Evolutionary conservation across 148 eudicot species (phyloP).

Genomic region (Rhododendron vialii): DNA sequence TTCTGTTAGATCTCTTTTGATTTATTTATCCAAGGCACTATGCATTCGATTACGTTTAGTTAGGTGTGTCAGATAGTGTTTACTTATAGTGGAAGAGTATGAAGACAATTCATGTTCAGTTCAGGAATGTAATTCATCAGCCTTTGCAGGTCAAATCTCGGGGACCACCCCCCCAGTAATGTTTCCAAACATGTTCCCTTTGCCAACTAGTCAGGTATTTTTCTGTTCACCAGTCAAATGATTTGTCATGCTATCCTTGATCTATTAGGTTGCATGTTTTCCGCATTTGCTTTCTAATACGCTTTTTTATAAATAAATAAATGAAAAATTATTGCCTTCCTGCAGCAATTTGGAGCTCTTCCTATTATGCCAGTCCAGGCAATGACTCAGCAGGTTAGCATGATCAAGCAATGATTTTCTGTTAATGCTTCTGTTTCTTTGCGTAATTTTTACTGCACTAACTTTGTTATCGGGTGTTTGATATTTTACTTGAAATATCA

Average conservation of each 20-base stretch:
- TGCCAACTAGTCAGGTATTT: conserved; percentile 60
- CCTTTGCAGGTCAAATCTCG: conserved; percentile 63
- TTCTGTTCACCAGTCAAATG: not conserved
- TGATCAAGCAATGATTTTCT: not conserved
- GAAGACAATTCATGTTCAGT: not conserved
- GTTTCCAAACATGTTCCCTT: conserved; percentile 68
- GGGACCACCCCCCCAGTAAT: conserved; percentile 51
- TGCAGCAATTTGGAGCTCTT: conserved; percentile 61
- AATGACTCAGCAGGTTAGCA: conserved; percentile 95
- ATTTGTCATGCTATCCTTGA: not conserved
- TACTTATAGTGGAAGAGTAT: not conserved
- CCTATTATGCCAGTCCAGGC: conserved; percentile 96
- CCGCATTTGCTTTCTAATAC: not conserved
- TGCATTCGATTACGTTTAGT: conserved; percentile 4
- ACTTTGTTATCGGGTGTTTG: not conserved
- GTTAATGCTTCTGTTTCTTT: not conserved
- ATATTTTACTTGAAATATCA: not conserved
- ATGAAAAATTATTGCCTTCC: not conserved
- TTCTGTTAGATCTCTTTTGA: conserved; percentile 22
- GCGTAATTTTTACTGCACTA: not conserved
- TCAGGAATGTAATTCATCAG: conserved; percentile 18
- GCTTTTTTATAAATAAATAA: not conserved
- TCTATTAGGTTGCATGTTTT: not conserved
- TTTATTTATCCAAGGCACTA: conserved; percentile 17
- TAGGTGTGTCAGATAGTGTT: not conserved